These are phyloP conservation scores for Gypsophila paniculata DNA, from an alignment of 179 eudicot species.

Conservation along the genomic window DNA sequence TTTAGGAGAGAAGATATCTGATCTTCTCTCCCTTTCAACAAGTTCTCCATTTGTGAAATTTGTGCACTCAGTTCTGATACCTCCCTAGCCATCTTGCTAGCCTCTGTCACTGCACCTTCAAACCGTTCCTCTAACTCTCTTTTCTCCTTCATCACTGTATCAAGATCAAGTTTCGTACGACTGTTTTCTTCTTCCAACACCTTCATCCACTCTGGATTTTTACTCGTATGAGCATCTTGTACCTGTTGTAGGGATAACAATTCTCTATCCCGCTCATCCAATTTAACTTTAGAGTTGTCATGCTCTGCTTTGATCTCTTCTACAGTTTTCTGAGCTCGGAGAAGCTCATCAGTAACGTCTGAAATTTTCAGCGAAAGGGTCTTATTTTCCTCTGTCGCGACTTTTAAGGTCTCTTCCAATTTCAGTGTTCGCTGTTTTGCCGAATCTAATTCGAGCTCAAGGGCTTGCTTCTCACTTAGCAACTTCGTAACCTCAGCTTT, in stretches of 20 bases:
- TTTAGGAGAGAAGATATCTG: conserved; percentile 25
- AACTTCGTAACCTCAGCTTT: conserved; percentile 30
- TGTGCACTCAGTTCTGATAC: conserved; percentile 31
- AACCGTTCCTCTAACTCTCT: conserved; percentile 20
- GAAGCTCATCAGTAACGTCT: conserved; percentile 20
- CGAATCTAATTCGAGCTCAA: conserved; percentile 31
- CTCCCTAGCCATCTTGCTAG: conserved; percentile 39
- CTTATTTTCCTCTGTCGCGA: conserved; percentile 28
- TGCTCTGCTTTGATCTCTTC: conserved; percentile 30
- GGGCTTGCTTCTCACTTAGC: conserved; percentile 30
- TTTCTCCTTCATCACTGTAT: conserved; percentile 28
- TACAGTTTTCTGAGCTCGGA: conserved; percentile 23
- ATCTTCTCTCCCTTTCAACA: conserved; percentile 39
- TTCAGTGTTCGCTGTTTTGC: conserved; percentile 24
- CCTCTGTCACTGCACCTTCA: conserved; percentile 21
- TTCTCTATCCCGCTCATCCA: conserved; percentile 28
- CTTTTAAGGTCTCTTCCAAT: conserved; percentile 20
- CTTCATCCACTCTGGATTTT: conserved; percentile 27
- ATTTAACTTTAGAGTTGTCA: conserved; percentile 25
- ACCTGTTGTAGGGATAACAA: conserved; percentile 22
- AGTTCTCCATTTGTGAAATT: conserved; percentile 29
- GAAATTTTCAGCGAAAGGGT: conserved; percentile 24
- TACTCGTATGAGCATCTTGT: conserved; percentile 21
- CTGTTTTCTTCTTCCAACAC: conserved; percentile 29
- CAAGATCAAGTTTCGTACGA: not conserved